These are phyloP conservation scores for Blepharisma japonicum DNA, from an alignment of 73 alveolate genomes.

Conservation along the genomic window DNA sequence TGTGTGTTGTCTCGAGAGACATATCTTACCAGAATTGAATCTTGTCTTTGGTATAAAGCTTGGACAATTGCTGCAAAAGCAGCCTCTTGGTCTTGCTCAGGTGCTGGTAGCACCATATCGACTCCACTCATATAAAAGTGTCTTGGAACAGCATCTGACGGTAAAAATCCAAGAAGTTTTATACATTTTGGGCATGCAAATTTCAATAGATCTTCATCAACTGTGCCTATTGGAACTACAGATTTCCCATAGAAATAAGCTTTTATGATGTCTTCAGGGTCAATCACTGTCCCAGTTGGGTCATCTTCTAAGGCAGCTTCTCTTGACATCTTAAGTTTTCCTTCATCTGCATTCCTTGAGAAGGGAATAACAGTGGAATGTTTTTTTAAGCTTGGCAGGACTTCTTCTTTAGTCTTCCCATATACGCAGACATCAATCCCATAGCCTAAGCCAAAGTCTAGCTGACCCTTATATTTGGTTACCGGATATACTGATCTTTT, in stretches of 20 bases:
- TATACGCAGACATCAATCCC: constrained; percentile 71
- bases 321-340: constrained; percentile 68
- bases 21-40: constrained; percentile 82
- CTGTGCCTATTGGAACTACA: constrained; percentile 81
- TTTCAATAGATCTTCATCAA: constrained; percentile 78
- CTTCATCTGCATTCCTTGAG: constrained; percentile 65
- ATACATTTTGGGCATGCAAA: constrained; percentile 66
- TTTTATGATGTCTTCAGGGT: constrained; percentile 69
- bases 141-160: constrained; percentile 69
- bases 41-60: constrained; percentile 79
- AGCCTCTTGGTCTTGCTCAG: constrained; percentile 55
- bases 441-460: constrained; percentile 70
- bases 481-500: constrained; percentile 72
- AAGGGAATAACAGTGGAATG: constrained; percentile 70
- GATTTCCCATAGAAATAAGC: constrained; percentile 90
- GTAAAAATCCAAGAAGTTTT: constrained; percentile 86
- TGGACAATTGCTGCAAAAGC: constrained; percentile 83
- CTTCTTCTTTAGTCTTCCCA: constrained; percentile 82
- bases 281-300: constrained; percentile 79
- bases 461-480: constrained; percentile 86
- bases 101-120: constrained; percentile 81
- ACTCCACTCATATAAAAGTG: constrained; percentile 83
- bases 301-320: constrained; percentile 78
- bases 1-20: constrained; percentile 70
- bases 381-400: constrained; percentile 85